These are phyloP conservation scores for Rhizophora mangle DNA, from an alignment of 345 rosid genomes.

Conservation along the genomic window DNA sequence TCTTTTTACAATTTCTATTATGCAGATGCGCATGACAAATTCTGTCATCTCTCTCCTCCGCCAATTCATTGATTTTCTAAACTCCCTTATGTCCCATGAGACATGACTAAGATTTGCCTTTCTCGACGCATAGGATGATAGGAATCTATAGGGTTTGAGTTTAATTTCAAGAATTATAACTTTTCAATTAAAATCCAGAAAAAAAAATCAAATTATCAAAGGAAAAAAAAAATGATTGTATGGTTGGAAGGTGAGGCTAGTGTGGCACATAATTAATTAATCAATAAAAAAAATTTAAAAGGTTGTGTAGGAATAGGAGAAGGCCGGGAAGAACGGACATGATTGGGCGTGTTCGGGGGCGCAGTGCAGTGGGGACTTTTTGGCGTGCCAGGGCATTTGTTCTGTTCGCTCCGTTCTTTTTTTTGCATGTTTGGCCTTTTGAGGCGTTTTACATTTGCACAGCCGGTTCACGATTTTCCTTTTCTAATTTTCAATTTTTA, in stretches of 20 bases:
- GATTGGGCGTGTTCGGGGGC: neutral
- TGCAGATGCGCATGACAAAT: no score
- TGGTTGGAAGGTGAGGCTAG: conserved; percentile 22
- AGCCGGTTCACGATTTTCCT: neutral
- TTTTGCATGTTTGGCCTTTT: neutral
- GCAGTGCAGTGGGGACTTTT: neutral
- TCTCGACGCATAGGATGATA: no score
- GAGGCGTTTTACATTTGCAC: neutral
- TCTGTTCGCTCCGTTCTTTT: conserved; percentile 14
- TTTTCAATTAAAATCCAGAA: no score
- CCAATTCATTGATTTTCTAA: no score
- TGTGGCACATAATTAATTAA: neutral
- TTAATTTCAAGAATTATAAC: no score
- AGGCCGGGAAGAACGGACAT: neutral
- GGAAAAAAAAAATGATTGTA: conserved; percentile 3
- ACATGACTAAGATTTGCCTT: no score
- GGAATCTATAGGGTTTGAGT: no score
- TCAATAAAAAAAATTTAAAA: neutral
- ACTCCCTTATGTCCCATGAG: no score
- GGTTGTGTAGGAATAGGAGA: neutral
- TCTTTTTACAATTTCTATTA: no score
- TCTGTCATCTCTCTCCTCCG: no score
- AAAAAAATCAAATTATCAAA: no score
- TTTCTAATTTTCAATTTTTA: no score
- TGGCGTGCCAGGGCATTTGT: conserved; percentile 30